Evolutionary conservation across 495 filamentous ascomycete species (phyloP).

Genomic region (Talaromyces adpressus): DNA sequence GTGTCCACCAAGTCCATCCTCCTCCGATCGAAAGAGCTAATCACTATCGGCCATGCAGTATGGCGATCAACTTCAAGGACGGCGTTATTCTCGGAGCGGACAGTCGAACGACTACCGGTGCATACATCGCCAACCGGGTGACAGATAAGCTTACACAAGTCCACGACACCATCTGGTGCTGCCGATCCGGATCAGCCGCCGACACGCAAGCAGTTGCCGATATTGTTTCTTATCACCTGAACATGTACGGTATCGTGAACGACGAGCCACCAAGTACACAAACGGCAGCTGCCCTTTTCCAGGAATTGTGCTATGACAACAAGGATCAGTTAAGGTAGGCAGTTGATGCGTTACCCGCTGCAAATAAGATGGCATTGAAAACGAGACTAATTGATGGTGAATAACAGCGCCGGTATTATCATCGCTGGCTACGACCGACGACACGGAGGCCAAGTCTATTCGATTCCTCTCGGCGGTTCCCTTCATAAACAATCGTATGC

Average conservation of each 20-base stretch:
- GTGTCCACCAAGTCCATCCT: slow-evolving; percentile 3
- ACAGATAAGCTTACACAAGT: slow-evolving; percentile 99
- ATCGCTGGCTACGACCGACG: slow-evolving; percentile 92
- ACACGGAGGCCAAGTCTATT: slow-evolving; percentile 93
- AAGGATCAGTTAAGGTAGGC: slow-evolving; percentile 83
- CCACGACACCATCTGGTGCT: slow-evolving; percentile 99
- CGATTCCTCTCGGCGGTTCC: slow-evolving; percentile 92
- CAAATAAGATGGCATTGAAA: neutral
- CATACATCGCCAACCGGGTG: slow-evolving; percentile 98
- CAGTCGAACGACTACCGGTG: slow-evolving; percentile 95
- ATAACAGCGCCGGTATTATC: slow-evolving; percentile 81
- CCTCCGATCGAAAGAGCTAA: neutral
- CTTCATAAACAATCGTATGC: slow-evolving; percentile 95
- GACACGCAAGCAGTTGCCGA: slow-evolving; percentile 98
- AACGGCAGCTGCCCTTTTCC: slow-evolving; percentile 89
- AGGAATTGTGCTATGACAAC: slow-evolving; percentile 95
- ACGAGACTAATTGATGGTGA: neutral
- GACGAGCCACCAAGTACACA: slow-evolving; percentile 85
- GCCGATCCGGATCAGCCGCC: slow-evolving; percentile 90
- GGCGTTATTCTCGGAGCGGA: slow-evolving; percentile 96
- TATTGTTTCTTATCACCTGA: slow-evolving; percentile 93
- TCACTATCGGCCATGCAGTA: slow-evolving; percentile 25
- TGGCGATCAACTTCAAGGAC: slow-evolving; percentile 91
- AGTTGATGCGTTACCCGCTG: neutral
- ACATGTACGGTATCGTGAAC: slow-evolving; percentile 83